Evolutionary conservation across 2,329 filamentous ascomycete genomes (phyloP), one percentile per base, ranked within the genome.

Genomic region (Sphaerostilbella broomeana): DNA sequence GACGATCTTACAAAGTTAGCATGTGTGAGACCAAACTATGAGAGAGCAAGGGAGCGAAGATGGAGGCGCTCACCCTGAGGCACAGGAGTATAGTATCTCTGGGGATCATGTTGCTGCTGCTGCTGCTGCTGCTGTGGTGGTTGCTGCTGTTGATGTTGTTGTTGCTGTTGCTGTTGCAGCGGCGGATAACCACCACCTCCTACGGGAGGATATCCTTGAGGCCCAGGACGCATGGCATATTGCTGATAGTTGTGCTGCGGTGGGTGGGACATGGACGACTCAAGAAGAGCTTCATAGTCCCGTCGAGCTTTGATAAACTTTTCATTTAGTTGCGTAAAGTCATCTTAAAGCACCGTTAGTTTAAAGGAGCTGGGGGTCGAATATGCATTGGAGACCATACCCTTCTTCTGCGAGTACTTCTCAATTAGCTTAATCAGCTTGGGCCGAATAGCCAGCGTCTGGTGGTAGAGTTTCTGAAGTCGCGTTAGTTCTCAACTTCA

Each of bases 401-500:
- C 89, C 67, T 98, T 98, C 76, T 95, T 97, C 60, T 98, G 92
- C 8, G 92, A 97, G 59, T 98, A 98, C 61, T 97, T 97, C 47
- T 94, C 92, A 59, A 98, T 98, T 35, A 98, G 69, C 67, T 97
- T 94, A 59, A 98, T 97, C 46, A 98, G 69, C 68, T 98, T 98
- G 10, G 92, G 92, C 21, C 92, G 77, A 54, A 98, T 98, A 4
- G 89, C 86, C 47, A 97, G 65, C 0, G 92, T 97, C 47, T 89
- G 87, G 58, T 98, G 89, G 57, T 98, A 98, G 53, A 73, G 75
- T 75, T 81, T 83, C 74, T 79, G 50, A 3, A 7, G 4, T 15
- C 13, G 4, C 28, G 50, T 71, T 49, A 72, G 61, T 47, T 40
- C 20, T 18, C n/a, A n/a, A 13, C 9, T 3, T 1, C 1, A 20